Conservation (phyloP, 2,329 filamentous ascomycete species). For the Thelonectria discophora region DNA sequence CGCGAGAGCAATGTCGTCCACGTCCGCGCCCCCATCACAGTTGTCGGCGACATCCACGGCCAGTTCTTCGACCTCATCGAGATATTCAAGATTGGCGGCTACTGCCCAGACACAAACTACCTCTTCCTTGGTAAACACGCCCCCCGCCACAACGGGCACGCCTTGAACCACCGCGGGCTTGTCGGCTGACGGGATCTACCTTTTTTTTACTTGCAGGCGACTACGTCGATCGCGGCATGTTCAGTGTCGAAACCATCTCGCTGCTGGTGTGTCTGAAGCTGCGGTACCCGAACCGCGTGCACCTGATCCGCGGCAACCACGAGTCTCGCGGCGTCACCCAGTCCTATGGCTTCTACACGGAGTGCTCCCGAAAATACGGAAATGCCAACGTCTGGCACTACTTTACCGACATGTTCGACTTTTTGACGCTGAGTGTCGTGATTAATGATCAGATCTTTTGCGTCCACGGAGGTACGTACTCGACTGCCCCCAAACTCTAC, state of each 20-base stretch:
- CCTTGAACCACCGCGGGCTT: not conserved
- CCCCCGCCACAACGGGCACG: not conserved
- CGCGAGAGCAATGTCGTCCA: slow-evolving; percentile 99
- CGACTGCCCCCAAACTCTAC: slow-evolving; percentile 17
- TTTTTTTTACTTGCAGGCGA: slow-evolving; percentile 80
- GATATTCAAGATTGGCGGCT: slow-evolving; percentile 98
- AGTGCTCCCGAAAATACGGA: slow-evolving; percentile 97
- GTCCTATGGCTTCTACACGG: slow-evolving; percentile 98
- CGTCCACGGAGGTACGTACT: slow-evolving; percentile 80
- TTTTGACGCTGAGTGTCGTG: slow-evolving; percentile 93
- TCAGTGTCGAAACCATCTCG: slow-evolving; percentile 98
- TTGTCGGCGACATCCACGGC: slow-evolving; percentile 97
- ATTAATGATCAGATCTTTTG: slow-evolving; percentile 99
- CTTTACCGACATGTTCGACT: slow-evolving; percentile 99
- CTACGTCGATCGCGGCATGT: slow-evolving; percentile 98
- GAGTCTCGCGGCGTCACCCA: slow-evolving; percentile 97
- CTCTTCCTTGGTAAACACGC: slow-evolving; percentile 81
- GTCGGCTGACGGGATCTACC: slow-evolving; percentile 20
- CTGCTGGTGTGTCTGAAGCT: slow-evolving; percentile 97
- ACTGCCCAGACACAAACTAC: slow-evolving; percentile 98
- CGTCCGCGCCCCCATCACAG: slow-evolving; percentile 92
- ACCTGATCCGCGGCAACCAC: slow-evolving; percentile 97
- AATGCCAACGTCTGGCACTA: slow-evolving; percentile 99
- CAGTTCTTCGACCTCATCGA: slow-evolving; percentile 99
- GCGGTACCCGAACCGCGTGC: slow-evolving; percentile 93